Base-by-base conservation (phyloP, 2,329 filamentous ascomycete genomes). In the Pyricularia sp. region DNA sequence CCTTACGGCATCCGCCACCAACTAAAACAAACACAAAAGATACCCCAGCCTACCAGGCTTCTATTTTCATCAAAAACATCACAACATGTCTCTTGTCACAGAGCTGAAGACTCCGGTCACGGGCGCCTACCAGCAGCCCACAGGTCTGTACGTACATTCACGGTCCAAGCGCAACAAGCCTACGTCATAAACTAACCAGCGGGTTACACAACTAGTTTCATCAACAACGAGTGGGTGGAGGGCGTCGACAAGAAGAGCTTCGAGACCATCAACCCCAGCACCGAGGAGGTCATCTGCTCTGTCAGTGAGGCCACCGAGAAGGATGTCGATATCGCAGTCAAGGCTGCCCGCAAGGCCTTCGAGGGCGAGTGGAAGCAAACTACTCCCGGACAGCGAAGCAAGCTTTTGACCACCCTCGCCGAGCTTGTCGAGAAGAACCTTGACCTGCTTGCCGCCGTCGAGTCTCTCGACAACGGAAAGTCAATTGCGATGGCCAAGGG, bases 161-260 rank as follows among this genome's bases (percentile, higher is more conserved):
- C 65, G 12, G 33, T 26, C 12, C 42, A 14, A 33, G 31, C 42
- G 65, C 5, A 67, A 25, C 55, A 26, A 26, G 33, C 26, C 14
- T 64, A 11, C 26, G 2, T 65, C 55, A 26, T 28, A 23, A 68
- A 26, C 26, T 58, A 26, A 58, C 65, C 75, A 77, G 72, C 78
- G 71, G 64, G 36, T 20, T 50, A 9, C 9, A 7, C n/a, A 61
- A 25, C 11, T 75, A 92, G 90, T 71, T 95, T 92, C 86, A 95
- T 97, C 86, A 94, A 95, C 87, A 94, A 94, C 80, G 91, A 97
- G 81, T 97, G 90, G 82, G 88, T 96, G 72, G 88, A 91, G 80
- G 85, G 88, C 78, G 89, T 91, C 72, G 92, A 97, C 75, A 93
- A 93, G 83, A 90, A 92, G 86, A 93, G 90, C 73, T 95, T 97